Percentiles rank a stretch among this genome's conserved stretches.
phyloP scores from a whole-genome alignment of 305 asterid species.

The Solanum hybrid region DNA sequence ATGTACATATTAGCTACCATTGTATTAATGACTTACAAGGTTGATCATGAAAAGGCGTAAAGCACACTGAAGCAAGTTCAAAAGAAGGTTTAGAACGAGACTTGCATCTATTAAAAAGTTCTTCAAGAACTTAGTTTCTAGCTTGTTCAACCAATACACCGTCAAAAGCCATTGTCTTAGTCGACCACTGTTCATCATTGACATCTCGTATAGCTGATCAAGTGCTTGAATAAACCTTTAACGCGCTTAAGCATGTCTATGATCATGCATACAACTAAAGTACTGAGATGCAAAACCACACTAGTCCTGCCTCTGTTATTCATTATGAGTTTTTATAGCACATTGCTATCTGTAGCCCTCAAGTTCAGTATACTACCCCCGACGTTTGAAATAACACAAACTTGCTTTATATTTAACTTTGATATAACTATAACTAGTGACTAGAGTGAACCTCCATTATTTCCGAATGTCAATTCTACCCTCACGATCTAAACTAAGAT shows the following conservation, averaged over 20 bases:
- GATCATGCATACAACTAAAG: not conserved
- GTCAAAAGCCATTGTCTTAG: not conserved
- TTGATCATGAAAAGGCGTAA: not conserved
- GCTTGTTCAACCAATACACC: not conserved
- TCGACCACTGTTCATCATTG: not conserved
- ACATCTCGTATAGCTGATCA: not conserved
- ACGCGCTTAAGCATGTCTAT: not conserved
- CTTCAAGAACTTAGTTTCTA: not conserved
- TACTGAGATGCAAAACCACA: not conserved
- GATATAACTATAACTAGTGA: not conserved
- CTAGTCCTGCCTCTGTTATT: not conserved
- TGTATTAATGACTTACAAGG: not conserved
- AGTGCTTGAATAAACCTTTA: not conserved
- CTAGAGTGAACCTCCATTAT: not conserved
- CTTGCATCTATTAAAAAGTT: not conserved
- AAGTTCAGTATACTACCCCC: not conserved
- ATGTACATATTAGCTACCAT: not conserved
- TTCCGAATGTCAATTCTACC: not conserved
- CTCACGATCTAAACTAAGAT: not conserved
- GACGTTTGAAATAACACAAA: not conserved
- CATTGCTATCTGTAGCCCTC: not conserved
- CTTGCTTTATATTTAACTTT: not conserved
- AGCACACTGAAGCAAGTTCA: not conserved
- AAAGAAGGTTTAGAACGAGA: not conserved
- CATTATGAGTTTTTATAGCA: not conserved